Evolutionary conservation across 352 stramenopile species (phyloP), one percentile per base, ranked within the genome.

Genomic region (Phytopythium sindhum): DNA sequence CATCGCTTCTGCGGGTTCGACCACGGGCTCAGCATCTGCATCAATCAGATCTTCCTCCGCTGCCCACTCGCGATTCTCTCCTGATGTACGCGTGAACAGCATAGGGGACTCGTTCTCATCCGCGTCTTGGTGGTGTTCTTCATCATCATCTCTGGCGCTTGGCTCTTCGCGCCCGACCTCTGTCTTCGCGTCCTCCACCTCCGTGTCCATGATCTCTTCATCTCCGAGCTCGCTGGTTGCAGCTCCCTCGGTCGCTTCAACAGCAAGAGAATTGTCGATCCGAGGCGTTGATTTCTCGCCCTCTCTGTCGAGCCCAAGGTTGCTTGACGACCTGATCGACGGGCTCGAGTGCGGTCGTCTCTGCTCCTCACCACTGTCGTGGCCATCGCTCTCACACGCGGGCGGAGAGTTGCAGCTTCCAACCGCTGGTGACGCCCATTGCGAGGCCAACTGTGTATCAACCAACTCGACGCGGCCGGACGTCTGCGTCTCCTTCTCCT

Each of bases 401-500:
- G 12, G 9, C 31, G 23, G 28, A 1, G n/a, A 11, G 9, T 10
- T 39, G 26, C 26, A 15, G 1, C 6, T 39, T 8, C n/a, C 48
- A 11, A 17, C 11, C 28, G 28, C 17, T 39, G 2, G 6, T 7
- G 9, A 7, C 8, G 67, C 19, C 67, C 57, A 23, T 35, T 74
- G 39, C 60, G 72, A 45, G 68, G 66, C 11, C 7, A 1, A 7
- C 47, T 19, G 3, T 24, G 45, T 8, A 24, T 29, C 24, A 3
- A 9, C 8, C 14, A 28, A 33, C 29, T 45, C 63, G 24, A 57
- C 44, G 3, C 53, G 39, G 29, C 62, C 69, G 15, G 61, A 42
- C 47, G 44, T 57, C 45, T 72, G 67, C 24, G 63, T 35, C 53
- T 57, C 33, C 33, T 67, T 62, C 12, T 33, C 33, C 45, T 63